Conservation (phyloP, 2,329 filamentous ascomycete genomes). For the Parastagonospora nodorum region DNA sequence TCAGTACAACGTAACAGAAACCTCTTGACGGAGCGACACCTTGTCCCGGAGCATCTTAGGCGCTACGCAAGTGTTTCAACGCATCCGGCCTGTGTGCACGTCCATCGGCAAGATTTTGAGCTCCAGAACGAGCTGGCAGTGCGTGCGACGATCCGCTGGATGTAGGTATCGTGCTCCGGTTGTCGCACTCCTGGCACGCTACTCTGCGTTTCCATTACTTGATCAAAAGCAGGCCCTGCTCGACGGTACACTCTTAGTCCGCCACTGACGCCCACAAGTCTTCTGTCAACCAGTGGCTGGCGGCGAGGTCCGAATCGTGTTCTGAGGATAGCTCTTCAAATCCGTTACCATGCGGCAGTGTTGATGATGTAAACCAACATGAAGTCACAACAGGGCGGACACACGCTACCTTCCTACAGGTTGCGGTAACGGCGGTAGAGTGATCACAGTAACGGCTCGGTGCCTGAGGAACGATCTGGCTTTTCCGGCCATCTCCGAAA, state of each 20-base stretch:
- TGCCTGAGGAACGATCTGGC: constrained; percentile 6
- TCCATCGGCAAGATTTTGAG: constrained; percentile 4
- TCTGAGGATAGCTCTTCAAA: background rate
- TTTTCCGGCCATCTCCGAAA: constrained; percentile 34
- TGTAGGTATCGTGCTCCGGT: constrained; percentile 4
- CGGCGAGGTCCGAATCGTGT: background rate
- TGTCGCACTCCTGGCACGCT: constrained; percentile 17
- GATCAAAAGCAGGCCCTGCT: constrained; percentile 33
- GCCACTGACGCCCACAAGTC: constrained; percentile 14
- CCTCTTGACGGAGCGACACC: constrained; percentile 5
- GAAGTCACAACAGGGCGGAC: background rate
- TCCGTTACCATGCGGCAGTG: background rate
- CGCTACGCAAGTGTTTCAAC: constrained; percentile 10
- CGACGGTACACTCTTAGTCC: constrained; percentile 6
- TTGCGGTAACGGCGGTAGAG: background rate
- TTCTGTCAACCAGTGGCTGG: background rate
- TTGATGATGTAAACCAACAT: background rate
- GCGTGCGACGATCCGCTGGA: constrained; percentile 5
- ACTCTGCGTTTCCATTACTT: constrained; percentile 41
- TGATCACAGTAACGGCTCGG: constrained; percentile 5
- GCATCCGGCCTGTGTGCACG: constrained; percentile 11
- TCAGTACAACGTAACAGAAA: constrained; percentile 23
- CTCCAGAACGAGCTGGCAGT: constrained; percentile 8
- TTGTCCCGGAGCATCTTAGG: constrained; percentile 9
- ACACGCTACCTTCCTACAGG: background rate